phyloP scores from a whole-genome alignment of 805 yeast species.

The Ogataea methanolica region DNA sequence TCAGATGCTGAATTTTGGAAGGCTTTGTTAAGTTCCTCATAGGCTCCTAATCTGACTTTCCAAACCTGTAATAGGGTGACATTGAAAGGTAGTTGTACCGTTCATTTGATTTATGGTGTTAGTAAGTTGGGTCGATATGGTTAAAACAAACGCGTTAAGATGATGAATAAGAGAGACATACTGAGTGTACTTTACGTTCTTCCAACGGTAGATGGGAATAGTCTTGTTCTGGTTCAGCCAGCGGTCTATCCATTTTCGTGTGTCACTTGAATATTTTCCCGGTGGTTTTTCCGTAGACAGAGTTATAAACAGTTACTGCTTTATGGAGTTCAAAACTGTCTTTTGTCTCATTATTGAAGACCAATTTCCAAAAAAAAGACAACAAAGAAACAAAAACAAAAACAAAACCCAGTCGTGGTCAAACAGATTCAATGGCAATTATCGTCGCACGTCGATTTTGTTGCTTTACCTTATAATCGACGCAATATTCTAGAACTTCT shows the following conservation, averaged over 20 bases:
- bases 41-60: constrained; percentile 83
- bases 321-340: too few relatives aligned
- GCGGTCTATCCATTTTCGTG: background rate
- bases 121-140: background rate
- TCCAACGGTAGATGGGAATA: constrained; percentile 58
- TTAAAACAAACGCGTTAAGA: background rate
- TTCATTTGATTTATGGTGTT: background rate
- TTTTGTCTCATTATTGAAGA: too few relatives aligned
- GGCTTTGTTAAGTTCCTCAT: constrained; percentile 54
- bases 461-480: too few relatives aligned
- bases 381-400: too few relatives aligned
- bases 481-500: too few relatives aligned
- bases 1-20: constrained; percentile 54
- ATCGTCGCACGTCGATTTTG: too few relatives aligned
- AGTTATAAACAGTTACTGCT: too few relatives aligned
- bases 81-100: background rate
- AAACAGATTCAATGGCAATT: too few relatives aligned
- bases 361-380: too few relatives aligned
- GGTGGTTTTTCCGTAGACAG: too few relatives aligned
- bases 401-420: too few relatives aligned
- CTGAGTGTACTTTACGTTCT: constrained; percentile 63
- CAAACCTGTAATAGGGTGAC: constrained; percentile 39
- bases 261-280: background rate
- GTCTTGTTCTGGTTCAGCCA: constrained; percentile 47
- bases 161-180: constrained; percentile 23